phyloP scores from a whole-genome alignment of 768 basidiomycete species.

The Lactifluus volemus region DNA sequence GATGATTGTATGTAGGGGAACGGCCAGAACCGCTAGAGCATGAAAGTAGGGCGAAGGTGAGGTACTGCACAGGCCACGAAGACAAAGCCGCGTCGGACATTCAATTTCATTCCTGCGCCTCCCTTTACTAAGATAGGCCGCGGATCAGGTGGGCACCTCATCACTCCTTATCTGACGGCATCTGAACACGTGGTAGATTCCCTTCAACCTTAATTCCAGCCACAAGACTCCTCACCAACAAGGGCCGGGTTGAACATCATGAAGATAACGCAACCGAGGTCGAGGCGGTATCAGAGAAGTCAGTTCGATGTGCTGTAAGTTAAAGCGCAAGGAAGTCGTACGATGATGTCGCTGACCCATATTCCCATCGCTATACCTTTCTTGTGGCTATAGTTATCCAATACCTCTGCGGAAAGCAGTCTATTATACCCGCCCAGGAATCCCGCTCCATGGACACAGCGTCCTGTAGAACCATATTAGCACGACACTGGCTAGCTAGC shows the following conservation, averaged over 20 bases:
- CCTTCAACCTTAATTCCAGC: background rate
- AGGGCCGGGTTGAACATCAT: background rate
- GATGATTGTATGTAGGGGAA: too few relatives aligned
- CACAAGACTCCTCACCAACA: background rate
- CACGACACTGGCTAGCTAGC: too few relatives aligned
- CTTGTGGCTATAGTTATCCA: background rate
- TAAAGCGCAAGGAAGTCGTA: background rate
- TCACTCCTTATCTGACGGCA: background rate
- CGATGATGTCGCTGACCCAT: background rate
- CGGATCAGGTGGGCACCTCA: background rate
- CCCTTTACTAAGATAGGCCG: too few relatives aligned
- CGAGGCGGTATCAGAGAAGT: background rate
- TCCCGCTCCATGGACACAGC: background rate
- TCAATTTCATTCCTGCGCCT: too few relatives aligned
- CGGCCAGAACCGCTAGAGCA: too few relatives aligned
- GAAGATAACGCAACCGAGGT: background rate
- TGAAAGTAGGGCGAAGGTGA: too few relatives aligned
- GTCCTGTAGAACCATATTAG: background rate
- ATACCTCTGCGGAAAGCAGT: background rate
- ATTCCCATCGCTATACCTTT: background rate
- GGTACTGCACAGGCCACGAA: too few relatives aligned
- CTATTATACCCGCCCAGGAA: background rate
- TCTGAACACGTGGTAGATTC: background rate
- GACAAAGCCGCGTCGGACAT: too few relatives aligned
- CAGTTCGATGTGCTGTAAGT: background rate